These are phyloP conservation scores for Cornus controversa DNA, from an alignment of 148 eudicot genomes.

Conservation along the genomic window DNA sequence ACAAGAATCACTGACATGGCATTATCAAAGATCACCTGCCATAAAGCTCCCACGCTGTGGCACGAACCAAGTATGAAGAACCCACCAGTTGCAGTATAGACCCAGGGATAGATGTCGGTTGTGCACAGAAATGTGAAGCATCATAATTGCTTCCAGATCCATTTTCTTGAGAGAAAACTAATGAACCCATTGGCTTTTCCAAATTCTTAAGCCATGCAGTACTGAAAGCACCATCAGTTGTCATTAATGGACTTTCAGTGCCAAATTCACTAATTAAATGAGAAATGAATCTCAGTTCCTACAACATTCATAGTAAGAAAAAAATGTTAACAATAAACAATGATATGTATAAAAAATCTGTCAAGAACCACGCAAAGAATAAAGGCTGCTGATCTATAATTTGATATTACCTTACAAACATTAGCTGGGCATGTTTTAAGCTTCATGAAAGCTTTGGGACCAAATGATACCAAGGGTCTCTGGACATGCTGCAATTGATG, in stretches of 20 bases:
- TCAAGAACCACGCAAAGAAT: not conserved
- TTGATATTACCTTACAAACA: slow-evolving; percentile 66
- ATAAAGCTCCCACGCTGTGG: slow-evolving; percentile 87
- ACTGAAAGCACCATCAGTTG: slow-evolving; percentile 76
- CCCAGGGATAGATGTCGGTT: slow-evolving; percentile 70
- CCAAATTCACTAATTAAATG: slow-evolving; percentile 64
- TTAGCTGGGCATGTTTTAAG: slow-evolving; percentile 75
- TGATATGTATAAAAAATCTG: not conserved
- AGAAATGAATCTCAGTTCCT: slow-evolving; percentile 76
- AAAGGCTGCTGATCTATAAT: not conserved
- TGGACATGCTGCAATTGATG: slow-evolving; percentile 86
- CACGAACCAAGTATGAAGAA: slow-evolving; percentile 76
- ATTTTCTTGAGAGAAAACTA: slow-evolving; percentile 49
- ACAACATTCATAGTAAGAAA: slow-evolving; percentile 26
- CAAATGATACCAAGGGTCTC: slow-evolving; percentile 88
- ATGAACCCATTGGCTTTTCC: slow-evolving; percentile 50
- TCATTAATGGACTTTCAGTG: slow-evolving; percentile 52
- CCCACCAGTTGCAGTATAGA: slow-evolving; percentile 71
- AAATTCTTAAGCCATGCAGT: slow-evolving; percentile 77
- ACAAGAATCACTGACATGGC: slow-evolving; percentile 6
- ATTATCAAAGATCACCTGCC: slow-evolving; percentile 63
- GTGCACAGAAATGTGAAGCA: slow-evolving; percentile 61
- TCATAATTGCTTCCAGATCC: slow-evolving; percentile 31
- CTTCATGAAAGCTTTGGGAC: slow-evolving; percentile 84
- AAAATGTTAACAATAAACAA: slow-evolving; percentile 1